Evolutionary conservation across 257 asterid genomes (phyloP).

Genomic region (Solanum pinnatisectum): DNA sequence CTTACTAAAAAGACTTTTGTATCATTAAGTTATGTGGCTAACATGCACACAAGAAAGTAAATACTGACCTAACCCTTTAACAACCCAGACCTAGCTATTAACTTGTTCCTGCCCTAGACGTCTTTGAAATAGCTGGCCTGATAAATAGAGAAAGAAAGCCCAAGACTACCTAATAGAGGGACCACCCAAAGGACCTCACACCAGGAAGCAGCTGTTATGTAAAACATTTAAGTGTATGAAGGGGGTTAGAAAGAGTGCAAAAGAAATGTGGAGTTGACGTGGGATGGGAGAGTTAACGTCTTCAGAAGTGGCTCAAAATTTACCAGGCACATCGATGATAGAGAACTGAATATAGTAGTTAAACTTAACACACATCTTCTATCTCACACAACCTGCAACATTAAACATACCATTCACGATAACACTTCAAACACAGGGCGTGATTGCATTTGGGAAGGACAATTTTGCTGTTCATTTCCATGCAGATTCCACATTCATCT

Average conservation of each 20-base stretch:
- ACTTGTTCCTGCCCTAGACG: not conserved
- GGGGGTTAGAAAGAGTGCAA: not conserved
- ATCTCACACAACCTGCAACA: not conserved
- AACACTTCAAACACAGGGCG: slow-evolving; percentile 87
- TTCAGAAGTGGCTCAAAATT: not conserved
- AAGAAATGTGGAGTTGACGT: not conserved
- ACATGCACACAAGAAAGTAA: not conserved
- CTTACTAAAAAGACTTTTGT: not conserved
- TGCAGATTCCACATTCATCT: slow-evolving; percentile 96
- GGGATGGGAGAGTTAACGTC: not conserved
- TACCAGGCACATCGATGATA: no score
- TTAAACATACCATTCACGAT: slow-evolving; percentile 75
- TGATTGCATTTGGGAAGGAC: slow-evolving; percentile 88
- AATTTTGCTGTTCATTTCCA: slow-evolving; percentile 75
- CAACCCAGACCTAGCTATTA: not conserved
- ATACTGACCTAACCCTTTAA: not conserved
- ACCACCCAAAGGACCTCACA: not conserved
- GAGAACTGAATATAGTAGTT: not conserved
- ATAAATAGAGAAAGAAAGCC: not conserved
- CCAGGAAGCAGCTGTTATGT: not conserved
- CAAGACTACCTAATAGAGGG: not conserved
- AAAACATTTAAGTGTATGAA: not conserved
- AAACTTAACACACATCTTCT: not conserved
- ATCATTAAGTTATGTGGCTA: not conserved
- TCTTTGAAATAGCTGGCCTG: not conserved